Base-by-base conservation (phyloP, 2,329 filamentous ascomycete genomes). In the Elsinoe perseae region DNA sequence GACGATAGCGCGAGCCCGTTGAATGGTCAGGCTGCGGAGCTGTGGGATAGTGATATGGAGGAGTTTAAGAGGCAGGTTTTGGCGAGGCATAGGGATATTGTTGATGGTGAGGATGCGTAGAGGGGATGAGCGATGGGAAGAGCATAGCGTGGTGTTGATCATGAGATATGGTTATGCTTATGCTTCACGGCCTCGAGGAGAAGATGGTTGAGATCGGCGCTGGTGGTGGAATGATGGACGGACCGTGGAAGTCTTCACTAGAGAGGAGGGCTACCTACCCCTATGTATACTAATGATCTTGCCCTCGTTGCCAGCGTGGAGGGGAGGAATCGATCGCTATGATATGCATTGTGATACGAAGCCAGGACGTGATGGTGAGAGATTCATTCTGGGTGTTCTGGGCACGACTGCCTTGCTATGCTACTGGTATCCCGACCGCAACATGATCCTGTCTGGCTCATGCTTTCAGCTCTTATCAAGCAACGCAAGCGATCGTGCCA, bases 1-100 rank as follows among this genome's bases (percentile, higher is more conserved):
- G 25, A 25, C 42, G 10, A 57, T 61, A 97, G 92, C 72, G 83
- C 93, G 58, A 95, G 89, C 62, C 93, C 93, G 2, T 77, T 98
- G 61, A 98, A 98, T 66, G 95, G 90, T 58, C 91, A 98, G 72
- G 93, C 93, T 27, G 93, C 95, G 14, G 88, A 95, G 70, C 79
- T 98, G 40, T 98, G 93, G 91, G 92, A 96, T 70, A 89, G 85
- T 64, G 83, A 97, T 69, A 78, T 84, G 34, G 84, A 82, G 44
- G 89, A 95, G 70, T 97, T 93, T 79, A 89, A 95, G 80, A 82
- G 82, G 57, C 76, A 82, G 61, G 81, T 85, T n/a, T 72, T 84
- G 54, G 80, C 80, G 4, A 74, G 83, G 58, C 82, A 86, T 68
- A 77, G 79, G 60, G 80, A 82, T 59, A 71, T 81, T 54, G 69